Evolutionary conservation across 768 basidiomycete genomes (phyloP).

Genomic region (Sarcodon aspratus): DNA sequence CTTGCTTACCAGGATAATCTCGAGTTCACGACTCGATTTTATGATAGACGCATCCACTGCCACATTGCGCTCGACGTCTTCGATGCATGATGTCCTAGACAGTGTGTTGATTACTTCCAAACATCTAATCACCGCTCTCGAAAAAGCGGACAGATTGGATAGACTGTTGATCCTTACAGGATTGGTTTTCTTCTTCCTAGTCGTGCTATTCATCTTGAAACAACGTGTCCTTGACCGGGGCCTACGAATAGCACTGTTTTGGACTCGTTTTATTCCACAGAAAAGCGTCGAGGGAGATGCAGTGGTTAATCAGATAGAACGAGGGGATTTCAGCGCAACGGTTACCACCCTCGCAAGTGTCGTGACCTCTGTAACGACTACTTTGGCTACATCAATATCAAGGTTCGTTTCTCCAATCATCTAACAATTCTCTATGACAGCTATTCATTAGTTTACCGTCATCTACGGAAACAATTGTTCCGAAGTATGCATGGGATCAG

Average conservation of each 20-base stretch:
- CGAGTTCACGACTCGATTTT: background rate
- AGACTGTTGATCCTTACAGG: conserved; percentile 74
- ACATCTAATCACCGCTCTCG: conserved; percentile 76
- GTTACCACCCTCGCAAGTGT: no score
- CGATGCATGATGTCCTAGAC: conserved; percentile 66
- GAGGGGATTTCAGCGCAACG: background rate
- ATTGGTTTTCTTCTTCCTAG: conserved; percentile 74
- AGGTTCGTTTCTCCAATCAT: no score
- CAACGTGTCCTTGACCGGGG: conserved; percentile 77
- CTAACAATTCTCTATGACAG: no score
- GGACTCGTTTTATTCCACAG: conserved; percentile 63
- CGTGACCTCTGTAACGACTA: no score
- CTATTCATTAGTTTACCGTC: no score
- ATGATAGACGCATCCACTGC: conserved; percentile 64
- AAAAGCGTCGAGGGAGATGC: background rate
- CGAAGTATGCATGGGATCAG: background rate
- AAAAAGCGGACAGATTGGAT: conserved; percentile 88
- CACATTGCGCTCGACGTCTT: conserved; percentile 62
- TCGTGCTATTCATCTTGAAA: conserved; percentile 81
- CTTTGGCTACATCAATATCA: no score
- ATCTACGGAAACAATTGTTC: background rate
- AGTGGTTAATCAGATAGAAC: background rate
- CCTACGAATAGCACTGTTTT: conserved; percentile 75
- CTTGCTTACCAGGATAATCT: background rate
- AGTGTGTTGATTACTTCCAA: conserved; percentile 69